phyloP scores from a whole-genome alignment of 345 rosid genomes.

The Cochlearia excelsa region DNA sequence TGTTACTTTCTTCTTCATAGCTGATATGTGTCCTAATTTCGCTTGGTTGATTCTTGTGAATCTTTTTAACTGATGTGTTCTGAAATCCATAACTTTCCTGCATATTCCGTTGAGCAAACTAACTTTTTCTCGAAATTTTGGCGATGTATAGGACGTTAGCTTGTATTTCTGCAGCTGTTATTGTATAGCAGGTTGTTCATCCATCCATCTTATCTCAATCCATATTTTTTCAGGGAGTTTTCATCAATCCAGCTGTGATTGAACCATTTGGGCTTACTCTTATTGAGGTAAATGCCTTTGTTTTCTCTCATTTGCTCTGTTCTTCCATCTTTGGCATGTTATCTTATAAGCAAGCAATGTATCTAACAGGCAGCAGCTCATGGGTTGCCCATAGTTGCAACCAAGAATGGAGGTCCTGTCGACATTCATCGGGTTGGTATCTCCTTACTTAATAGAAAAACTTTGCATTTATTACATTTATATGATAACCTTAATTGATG shows the following conservation, averaged over 20 bases:
- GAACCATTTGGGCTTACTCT: conserved; percentile 99
- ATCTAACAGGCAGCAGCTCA: conserved; percentile 81
- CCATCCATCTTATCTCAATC: conserved; percentile 8
- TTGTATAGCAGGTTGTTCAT: no score
- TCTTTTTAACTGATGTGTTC: background rate
- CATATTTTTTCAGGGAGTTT: conserved; percentile 74
- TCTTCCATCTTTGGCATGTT: conserved; percentile 7
- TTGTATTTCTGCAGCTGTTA: conserved; percentile 2
- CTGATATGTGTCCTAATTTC: background rate
- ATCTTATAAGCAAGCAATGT: background rate
- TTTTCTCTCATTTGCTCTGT: conserved; percentile 16
- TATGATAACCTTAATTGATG: background rate
- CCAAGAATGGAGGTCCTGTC: conserved; percentile 96
- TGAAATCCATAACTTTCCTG: background rate
- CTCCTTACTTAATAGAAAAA: background rate
- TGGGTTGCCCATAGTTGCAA: conserved; percentile 96
- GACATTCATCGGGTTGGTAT: conserved; percentile 76
- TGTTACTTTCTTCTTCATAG: background rate
- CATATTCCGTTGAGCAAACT: background rate
- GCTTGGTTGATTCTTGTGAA: background rate
- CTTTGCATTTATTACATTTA: conserved; percentile 31
- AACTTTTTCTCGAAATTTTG: background rate
- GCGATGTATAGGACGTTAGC: background rate
- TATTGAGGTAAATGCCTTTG: conserved; percentile 66
- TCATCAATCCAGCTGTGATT: conserved; percentile 96